Evolutionary conservation across 495 filamentous ascomycete species (phyloP), one percentile per base, ranked within the genome.

Genomic region (Talaromyces thailandensis): DNA sequence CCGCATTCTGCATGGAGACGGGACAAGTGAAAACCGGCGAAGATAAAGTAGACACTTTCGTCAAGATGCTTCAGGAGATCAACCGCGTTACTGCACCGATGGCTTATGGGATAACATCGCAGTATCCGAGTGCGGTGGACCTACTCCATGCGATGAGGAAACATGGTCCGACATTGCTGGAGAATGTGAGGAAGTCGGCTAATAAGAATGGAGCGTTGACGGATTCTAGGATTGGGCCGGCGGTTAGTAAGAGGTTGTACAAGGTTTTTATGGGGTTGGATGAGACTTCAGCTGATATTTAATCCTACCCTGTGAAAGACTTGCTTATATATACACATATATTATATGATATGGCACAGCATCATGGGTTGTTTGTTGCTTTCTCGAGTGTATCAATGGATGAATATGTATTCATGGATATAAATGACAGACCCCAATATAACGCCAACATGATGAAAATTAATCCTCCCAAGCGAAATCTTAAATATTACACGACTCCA

Each of bases 21-120:
- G 91, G 91, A 0, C 91, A 94, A 69, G 89, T 94, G 35, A 88
- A 86, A 56, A 81, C 86, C 0, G 91, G 90, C 50, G 82, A 86
- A 21, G 83, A 84, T 56, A 76, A 82, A 18, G 66, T 73, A 21
- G 91, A 94, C 65, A 92, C 85, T 0, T 94, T 86, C 64, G 73
- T 84, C 50, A 86, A 85, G 65, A 90, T 93, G 89, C 76, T 96
- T 50, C 87, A 92, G 71, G 86, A 92, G 73, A 81, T 93, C 24
- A 76, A 81, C 28, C 84, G 89, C 21, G 79, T 96, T 14, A 93
- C 91, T 6, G 81, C 84, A 0, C 80, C 86, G 1, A 82, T 91
- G 66, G 91, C 91, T 0, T 85, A 87, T 65, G 89, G 89, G 14
- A 85, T 94, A 61, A 79, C 77, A 0, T 71, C 71, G 7, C 76